Conservation (phyloP, 1,284 basidiomycete species). For the Coniferiporia sulphurascens region DNA sequence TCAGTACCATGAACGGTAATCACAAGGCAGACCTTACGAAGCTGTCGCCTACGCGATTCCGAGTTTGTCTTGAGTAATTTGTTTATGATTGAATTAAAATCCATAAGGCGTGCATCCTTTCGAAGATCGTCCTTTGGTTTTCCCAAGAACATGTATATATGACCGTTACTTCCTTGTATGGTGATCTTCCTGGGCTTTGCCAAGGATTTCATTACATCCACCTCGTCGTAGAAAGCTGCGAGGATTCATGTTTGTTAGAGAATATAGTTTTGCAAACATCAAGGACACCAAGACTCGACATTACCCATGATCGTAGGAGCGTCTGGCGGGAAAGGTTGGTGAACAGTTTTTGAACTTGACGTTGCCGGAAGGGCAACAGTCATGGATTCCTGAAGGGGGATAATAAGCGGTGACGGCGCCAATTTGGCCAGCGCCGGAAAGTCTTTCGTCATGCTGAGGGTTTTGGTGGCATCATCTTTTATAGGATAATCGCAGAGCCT, state of each 20-base stretch:
- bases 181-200: constrained; percentile 92
- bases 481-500: constrained; percentile 58
- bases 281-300: constrained; percentile 20
- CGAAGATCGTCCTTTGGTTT: constrained; percentile 98
- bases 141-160: constrained; percentile 87
- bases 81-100: constrained; percentile 98
- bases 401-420: constrained; percentile 67
- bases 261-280: background rate
- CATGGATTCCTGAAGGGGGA: constrained; percentile 92
- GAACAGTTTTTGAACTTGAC: constrained; percentile 55
- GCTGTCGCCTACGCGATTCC: constrained; percentile 84
- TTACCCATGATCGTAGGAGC: constrained; percentile 76
- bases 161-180: constrained; percentile 80
- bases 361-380: constrained; percentile 83
- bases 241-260: constrained; percentile 11
- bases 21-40: constrained; percentile 52
- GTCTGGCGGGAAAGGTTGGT: constrained; percentile 80
- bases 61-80: constrained; percentile 93
- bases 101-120: constrained; percentile 98
- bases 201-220: constrained; percentile 91
- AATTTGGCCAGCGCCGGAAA: constrained; percentile 60
- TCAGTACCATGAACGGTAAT: background rate
- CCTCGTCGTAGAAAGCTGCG: constrained; percentile 73
- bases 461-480: constrained; percentile 40
- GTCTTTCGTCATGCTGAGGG: constrained; percentile 56